Evolutionary conservation across 352 stramenopile species (phyloP).

Genomic region (Phytophthora niederhauseri): DNA sequence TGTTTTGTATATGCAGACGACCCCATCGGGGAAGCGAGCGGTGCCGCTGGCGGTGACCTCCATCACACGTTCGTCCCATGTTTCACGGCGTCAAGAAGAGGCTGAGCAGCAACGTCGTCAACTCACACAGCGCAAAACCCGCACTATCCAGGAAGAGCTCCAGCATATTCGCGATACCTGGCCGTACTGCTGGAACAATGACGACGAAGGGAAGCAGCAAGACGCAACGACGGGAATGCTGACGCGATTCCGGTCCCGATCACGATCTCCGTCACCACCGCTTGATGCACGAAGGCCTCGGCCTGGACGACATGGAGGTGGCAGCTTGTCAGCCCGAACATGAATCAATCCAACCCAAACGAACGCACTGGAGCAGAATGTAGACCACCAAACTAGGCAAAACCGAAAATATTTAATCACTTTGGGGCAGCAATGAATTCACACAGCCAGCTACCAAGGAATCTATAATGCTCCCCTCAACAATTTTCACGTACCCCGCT

Average conservation of each 20-base stretch:
- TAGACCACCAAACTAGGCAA: conserved; percentile 32
- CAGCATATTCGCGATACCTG: conserved; percentile 68
- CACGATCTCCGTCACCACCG: conserved; percentile 14
- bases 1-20: conserved; percentile 30
- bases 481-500: conserved; percentile 34
- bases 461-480: conserved; percentile 23
- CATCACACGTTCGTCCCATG: conserved; percentile 56
- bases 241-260: conserved; percentile 2
- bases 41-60: conserved; percentile 35
- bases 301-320: conserved; percentile 5
- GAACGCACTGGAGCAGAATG: not conserved
- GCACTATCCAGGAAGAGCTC: conserved; percentile 53
- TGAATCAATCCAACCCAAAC: conserved; percentile 6
- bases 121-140: conserved; percentile 12
- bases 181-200: conserved; percentile 64
- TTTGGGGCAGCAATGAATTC: conserved; percentile 31
- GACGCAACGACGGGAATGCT: conserved; percentile 5
- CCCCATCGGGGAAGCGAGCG: conserved; percentile 29
- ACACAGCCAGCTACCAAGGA: conserved; percentile 28
- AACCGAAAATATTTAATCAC: conserved; percentile 44
- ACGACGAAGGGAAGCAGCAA: conserved; percentile 21
- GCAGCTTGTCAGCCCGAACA: conserved; percentile 27
- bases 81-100: conserved; percentile 47
- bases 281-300: conserved; percentile 12
- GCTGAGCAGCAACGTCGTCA: conserved; percentile 25